Evolutionary conservation across 495 filamentous ascomycete genomes (phyloP).

Genomic region (Schizothecium vesticola): DNA sequence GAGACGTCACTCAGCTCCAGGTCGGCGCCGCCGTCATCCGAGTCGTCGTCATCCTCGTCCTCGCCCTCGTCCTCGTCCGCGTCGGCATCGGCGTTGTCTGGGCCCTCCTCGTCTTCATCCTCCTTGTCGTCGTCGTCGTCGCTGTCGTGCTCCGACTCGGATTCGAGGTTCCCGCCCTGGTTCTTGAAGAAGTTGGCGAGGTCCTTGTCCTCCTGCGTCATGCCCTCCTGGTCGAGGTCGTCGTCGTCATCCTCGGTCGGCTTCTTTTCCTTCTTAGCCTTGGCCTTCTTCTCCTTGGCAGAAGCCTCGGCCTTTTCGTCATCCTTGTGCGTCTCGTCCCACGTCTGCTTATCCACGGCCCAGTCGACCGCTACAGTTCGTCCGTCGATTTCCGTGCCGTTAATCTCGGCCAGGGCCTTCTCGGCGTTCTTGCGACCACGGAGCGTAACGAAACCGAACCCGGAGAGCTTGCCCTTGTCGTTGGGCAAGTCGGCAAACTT

Average conservation of each 20-base stretch:
- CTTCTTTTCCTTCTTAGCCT: constrained; percentile 61
- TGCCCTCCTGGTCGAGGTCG: constrained; percentile 30
- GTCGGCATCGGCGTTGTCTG: constrained; percentile 32
- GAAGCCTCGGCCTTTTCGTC: constrained; percentile 24
- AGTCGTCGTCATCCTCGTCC: constrained; percentile 32
- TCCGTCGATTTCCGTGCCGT: constrained; percentile 87
- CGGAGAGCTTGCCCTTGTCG: constrained; percentile 63
- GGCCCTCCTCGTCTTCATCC: constrained; percentile 41
- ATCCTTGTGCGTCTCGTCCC: constrained; percentile 58
- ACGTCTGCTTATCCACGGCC: constrained; percentile 86
- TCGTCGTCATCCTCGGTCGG: constrained; percentile 43
- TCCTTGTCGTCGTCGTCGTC: constrained; percentile 33
- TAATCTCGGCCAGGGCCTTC: constrained; percentile 75
- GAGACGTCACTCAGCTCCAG: neutral
- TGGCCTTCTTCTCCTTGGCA: constrained; percentile 28
- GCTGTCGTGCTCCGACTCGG: constrained; percentile 47
- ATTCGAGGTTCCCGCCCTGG: constrained; percentile 33
- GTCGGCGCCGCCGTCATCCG: constrained; percentile 7
- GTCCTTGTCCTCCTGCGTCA: constrained; percentile 37
- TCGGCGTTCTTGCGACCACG: constrained; percentile 87
- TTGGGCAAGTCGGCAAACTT: constrained; percentile 77
- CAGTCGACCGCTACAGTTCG: constrained; percentile 87
- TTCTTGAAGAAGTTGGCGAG: constrained; percentile 29
- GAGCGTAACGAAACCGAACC: constrained; percentile 91
- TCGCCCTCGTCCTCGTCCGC: constrained; percentile 27